Percentiles rank a stretch among this genome's conserved stretches.
Conservation (phyloP, 2,329 filamentous ascomycete species). For the Verticillium tricorpus region DNA sequence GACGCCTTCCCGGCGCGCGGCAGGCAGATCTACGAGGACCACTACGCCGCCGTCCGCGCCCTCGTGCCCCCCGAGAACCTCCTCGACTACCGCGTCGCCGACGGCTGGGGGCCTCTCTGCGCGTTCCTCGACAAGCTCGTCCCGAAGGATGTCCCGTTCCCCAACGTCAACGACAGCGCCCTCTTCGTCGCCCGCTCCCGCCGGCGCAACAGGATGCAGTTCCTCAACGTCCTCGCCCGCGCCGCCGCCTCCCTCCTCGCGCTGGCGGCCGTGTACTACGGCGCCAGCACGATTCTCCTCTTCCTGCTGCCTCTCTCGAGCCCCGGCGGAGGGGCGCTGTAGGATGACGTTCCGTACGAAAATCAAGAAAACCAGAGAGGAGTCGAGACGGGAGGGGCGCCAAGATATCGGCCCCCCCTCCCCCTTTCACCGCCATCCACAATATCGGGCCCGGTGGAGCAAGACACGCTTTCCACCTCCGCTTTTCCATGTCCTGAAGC, state of each 20-base stretch:
- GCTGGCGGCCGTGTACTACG: background rate
- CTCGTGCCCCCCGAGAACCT: conserved; percentile 12
- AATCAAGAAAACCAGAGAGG: too few relatives aligned
- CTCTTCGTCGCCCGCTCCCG: background rate
- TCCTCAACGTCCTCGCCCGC: background rate
- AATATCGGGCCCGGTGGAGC: background rate
- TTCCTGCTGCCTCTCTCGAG: background rate
- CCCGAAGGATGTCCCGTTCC: conserved; percentile 25
- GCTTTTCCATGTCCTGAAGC: background rate
- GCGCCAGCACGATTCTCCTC: background rate
- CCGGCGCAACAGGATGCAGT: background rate
- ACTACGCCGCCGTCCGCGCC: conserved; percentile 5
- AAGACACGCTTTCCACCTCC: background rate
- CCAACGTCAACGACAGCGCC: conserved; percentile 22
- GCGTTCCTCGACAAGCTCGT: conserved; percentile 30
- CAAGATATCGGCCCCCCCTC: background rate
- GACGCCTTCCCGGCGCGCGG: background rate
- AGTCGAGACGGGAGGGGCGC: background rate
- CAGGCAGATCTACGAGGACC: conserved; percentile 4
- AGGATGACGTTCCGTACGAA: too few relatives aligned
- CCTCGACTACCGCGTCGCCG: conserved; percentile 30
- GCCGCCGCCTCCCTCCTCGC: background rate
- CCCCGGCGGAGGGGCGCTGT: background rate
- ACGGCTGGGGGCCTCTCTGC: conserved; percentile 38
- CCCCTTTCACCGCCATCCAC: background rate